phyloP scores from a whole-genome alignment of 2,329 filamentous ascomycete genomes.

The Exophiala sideris region DNA sequence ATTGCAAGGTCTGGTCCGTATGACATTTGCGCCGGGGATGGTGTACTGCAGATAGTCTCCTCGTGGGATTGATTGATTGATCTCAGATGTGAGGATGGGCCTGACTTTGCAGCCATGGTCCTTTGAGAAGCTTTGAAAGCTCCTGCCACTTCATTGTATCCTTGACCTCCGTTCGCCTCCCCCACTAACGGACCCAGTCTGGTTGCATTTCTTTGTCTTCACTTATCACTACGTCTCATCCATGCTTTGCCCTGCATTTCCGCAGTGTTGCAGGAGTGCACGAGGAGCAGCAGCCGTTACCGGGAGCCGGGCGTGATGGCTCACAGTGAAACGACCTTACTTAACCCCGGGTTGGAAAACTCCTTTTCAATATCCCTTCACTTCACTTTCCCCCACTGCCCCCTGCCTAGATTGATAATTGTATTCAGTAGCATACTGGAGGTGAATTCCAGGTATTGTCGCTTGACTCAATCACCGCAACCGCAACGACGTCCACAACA shows the following conservation, averaged over 20 bases:
- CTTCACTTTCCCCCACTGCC: too few relatives aligned
- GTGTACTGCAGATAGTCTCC: slow-evolving; percentile 2
- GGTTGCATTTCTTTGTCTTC: neutral
- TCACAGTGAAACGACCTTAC: too few relatives aligned
- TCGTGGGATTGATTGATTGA: neutral
- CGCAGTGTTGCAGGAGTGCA: neutral
- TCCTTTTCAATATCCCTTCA: too few relatives aligned
- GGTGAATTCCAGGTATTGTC: too few relatives aligned
- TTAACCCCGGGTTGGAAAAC: too few relatives aligned
- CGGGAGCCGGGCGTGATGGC: neutral
- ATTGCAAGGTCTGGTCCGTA: slow-evolving; percentile 3
- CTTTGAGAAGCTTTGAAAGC: neutral
- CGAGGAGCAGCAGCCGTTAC: neutral
- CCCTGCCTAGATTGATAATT: too few relatives aligned
- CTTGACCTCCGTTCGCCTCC: neutral
- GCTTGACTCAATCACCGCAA: too few relatives aligned
- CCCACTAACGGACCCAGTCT: neutral
- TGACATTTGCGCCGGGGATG: slow-evolving; percentile 8
- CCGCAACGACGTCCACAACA: too few relatives aligned
- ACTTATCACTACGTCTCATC: neutral
- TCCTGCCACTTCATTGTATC: neutral
- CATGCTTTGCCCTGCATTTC: neutral
- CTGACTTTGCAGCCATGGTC: neutral
- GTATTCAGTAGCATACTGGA: too few relatives aligned
- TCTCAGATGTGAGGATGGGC: neutral